Conservation (phyloP, 2,329 filamentous ascomycete species). For the Rhytidhysteron rufulum region DNA sequence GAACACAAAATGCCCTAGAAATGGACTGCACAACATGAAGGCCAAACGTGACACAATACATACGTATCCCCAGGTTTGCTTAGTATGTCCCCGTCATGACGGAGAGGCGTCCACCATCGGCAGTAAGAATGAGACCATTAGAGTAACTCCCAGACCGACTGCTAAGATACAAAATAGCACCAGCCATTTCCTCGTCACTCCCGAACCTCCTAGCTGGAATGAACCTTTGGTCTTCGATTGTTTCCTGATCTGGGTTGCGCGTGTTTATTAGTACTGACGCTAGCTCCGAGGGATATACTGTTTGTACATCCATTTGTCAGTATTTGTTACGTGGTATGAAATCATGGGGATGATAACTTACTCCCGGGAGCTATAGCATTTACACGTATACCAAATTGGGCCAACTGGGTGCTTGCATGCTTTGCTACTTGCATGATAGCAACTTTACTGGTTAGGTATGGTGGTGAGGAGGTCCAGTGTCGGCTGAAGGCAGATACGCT, state of each 20-base stretch:
- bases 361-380: conserved; percentile 46
- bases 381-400: conserved; percentile 38
- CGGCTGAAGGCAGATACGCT: conserved; percentile 46
- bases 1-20: too few species aligned
- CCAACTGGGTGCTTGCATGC: conserved; percentile 39
- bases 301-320: background rate
- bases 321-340: background rate
- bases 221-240: background rate
- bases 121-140: conserved; percentile 58
- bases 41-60: too few species aligned
- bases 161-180: conserved; percentile 61
- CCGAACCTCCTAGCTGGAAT: conserved; percentile 57
- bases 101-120: conserved; percentile 59
- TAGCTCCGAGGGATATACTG: background rate
- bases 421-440: conserved; percentile 45
- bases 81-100: conserved; percentile 54
- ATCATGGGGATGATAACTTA: background rate
- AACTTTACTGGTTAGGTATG: conserved; percentile 45
- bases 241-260: background rate
- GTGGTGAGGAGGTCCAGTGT: conserved; percentile 31
- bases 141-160: conserved; percentile 61
- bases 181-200: conserved; percentile 58
- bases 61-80: too few species aligned
- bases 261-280: background rate
- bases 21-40: too few species aligned